A percentile compares a stretch with the other conserved stretches of the same genome.
phyloP scores from a whole-genome alignment of 1,139 yeast species.

The Zygotorulaspora mrakii region DNA sequence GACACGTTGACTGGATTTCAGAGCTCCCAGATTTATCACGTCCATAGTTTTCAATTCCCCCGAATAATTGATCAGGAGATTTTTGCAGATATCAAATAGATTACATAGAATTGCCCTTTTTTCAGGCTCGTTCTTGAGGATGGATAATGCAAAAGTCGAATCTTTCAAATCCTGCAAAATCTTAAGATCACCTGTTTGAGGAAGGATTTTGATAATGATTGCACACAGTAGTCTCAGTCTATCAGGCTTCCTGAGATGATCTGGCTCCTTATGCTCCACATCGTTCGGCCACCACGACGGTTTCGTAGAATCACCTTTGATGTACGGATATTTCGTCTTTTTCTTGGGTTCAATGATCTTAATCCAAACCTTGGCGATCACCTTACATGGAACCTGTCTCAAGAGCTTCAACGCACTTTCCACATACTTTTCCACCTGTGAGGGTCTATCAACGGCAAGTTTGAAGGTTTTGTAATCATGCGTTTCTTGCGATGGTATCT shows the following conservation, averaged over 20 bases:
- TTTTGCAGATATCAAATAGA: conserved; percentile 19
- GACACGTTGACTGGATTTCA: too few species aligned
- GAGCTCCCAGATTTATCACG: conserved; percentile 1
- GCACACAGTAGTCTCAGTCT: conserved; percentile 48
- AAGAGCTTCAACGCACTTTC: conserved; percentile 32
- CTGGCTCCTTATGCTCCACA: conserved; percentile 68
- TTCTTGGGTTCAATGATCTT: conserved; percentile 62
- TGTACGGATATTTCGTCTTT: conserved; percentile 63
- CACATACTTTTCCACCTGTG: conserved; percentile 14
- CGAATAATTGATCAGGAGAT: conserved; percentile 3
- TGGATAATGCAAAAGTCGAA: conserved; percentile 17
- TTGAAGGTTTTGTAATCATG: conserved; percentile 1
- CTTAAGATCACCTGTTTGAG: conserved; percentile 13
- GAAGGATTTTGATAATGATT: conserved; percentile 35
- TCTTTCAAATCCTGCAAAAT: conserved; percentile 18
- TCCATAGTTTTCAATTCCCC: conserved; percentile 1
- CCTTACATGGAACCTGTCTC: conserved; percentile 58
- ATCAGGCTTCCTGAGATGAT: conserved; percentile 59
- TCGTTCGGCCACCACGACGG: conserved; percentile 71
- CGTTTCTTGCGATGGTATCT: not conserved
- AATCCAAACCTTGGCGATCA: conserved; percentile 66
- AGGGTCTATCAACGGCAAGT: conserved; percentile 7
- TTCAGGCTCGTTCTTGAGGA: conserved; percentile 18
- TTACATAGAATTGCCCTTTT: conserved; percentile 17
- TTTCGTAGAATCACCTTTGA: conserved; percentile 44